Base-by-base conservation (phyloP, 768 basidiomycete genomes). In the Daedaleopsis sinensis region DNA sequence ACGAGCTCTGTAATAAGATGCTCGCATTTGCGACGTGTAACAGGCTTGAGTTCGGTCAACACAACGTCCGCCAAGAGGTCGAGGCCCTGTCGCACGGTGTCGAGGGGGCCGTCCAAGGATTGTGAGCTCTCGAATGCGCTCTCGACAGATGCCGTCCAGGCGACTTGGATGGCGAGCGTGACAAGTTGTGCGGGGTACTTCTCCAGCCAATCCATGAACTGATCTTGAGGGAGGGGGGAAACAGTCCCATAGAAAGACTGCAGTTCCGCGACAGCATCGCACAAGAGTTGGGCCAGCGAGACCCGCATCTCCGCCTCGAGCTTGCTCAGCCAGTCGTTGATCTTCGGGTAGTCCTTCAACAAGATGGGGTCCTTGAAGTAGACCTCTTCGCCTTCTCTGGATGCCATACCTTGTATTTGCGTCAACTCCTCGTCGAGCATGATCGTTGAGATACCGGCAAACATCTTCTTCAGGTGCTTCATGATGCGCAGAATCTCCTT, bases 391-490 rank as follows among this genome's bases (percentile, higher is more conserved):
- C 96, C 97, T 72, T 99, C 97, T 59, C 94, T 82, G 1, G 97
- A 98, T 13, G 93, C 86, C 89, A 98, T 96, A 55, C 93, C 95
- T 64, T 89, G 88, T 58, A 98, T 96, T 70, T 90, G 85, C 5
- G 93, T 89, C 63, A 91, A 72, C 50, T 95, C 94, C 18, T 94
- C 93, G 71, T 97, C 93, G 27, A 98, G 82, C 67, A 79, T 82
- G 66, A 98, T 82, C 0, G 94, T 95, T 1, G 94, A 90, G 42
- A 99, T 90, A 27, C 97, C 97, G 21, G 97, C 97, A 76, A 99
- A 99, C 97, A 99, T 99, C 83, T 99, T 99, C 81, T 98, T 98
- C 61, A 99, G 82, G 78, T 98, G 97, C 69, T 99, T 99, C 93
- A 97, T 94, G 75, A 98, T 93, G 42, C 97, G 91, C 47, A 94